phyloP scores from a whole-genome alignment of 2,329 filamentous ascomycete genomes.

The Septoria linicola region DNA sequence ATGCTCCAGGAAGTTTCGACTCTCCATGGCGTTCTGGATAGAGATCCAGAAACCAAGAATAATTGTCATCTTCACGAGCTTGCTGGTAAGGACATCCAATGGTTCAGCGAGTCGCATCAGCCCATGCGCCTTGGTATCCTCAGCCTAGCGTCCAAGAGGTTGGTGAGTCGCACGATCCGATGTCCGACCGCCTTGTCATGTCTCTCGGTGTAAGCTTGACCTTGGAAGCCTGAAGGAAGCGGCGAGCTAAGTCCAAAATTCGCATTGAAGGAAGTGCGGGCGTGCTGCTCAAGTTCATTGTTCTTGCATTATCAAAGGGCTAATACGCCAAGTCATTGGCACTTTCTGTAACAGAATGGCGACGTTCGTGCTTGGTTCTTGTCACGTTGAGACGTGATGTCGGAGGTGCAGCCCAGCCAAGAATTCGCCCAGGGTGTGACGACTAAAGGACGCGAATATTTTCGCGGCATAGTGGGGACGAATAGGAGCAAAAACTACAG shows the following conservation, averaged over 20 bases:
- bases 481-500: neutral
- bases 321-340: neutral
- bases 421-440: slow-evolving; percentile 5
- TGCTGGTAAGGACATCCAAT: neutral
- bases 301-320: neutral
- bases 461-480: neutral
- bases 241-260: neutral
- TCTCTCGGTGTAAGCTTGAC: neutral
- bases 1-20: slow-evolving; percentile 14
- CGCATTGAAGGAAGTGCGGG: slow-evolving; percentile 8
- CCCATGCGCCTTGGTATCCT: too few relatives aligned
- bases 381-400: slow-evolving; percentile 1
- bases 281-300: neutral
- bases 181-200: neutral
- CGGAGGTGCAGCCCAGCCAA: neutral
- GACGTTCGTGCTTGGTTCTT: neutral
- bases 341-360: slow-evolving; percentile 4
- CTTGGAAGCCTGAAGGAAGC: neutral
- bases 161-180: neutral
- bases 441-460: neutral
- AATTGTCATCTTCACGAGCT: neutral
- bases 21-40: slow-evolving; percentile 1
- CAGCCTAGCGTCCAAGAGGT: neutral
- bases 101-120: too few relatives aligned
- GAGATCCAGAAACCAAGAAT: slow-evolving; percentile 1